Evolutionary conservation across 805 yeast species (phyloP), one percentile per base, ranked within the genome.

Genomic region (Kurtzmaniella fragi): DNA sequence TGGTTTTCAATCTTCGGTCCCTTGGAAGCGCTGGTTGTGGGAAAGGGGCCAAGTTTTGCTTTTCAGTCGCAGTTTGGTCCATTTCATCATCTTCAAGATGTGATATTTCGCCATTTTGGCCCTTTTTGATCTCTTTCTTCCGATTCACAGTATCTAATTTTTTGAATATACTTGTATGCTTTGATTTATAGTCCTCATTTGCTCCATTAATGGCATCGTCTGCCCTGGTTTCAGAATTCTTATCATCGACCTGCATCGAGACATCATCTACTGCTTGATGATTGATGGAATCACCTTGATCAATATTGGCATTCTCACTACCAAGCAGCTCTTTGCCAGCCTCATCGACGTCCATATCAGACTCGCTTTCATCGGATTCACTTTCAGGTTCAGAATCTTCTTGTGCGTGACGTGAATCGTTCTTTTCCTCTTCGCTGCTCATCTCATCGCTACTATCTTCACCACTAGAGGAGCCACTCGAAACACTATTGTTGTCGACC

Each of bases 11-110:
- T 37, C 55, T 57, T 32, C 57, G 56, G 48, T 80, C 84, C 40
- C 65, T 63, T 3, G 86, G 87, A 20, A 81, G 61, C 27, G 66
- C 79, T 0, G 95, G 95, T 57, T 88, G 96, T 1, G 98, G 97
- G 31, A 91, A 63, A 14, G 96, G 95, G 5, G 74, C 80, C 31
- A 91, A 50, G 32, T 54, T 62, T 35, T 59, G 59, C 11, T 35
- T 37, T 17, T 52, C 55, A 2, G 47, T 43, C 8, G 42, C 42
- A 14, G 53, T 56, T 14, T 40, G 53, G 17, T 45, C 50, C 8
- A 41, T 50, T n/a, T 41, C 47, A 10, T 45, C 54, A 2, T 59
- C 67, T 1, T 44, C 43, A 3, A 45, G 53, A n/a, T 56, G 60
- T 4, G n/a, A n/a, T 10, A 17, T 36, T 9, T 20, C 17, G 3